These are phyloP conservation scores for Metarhizium guizhouense DNA, from an alignment of 2,329 filamentous ascomycete genomes.

Conservation along the genomic window DNA sequence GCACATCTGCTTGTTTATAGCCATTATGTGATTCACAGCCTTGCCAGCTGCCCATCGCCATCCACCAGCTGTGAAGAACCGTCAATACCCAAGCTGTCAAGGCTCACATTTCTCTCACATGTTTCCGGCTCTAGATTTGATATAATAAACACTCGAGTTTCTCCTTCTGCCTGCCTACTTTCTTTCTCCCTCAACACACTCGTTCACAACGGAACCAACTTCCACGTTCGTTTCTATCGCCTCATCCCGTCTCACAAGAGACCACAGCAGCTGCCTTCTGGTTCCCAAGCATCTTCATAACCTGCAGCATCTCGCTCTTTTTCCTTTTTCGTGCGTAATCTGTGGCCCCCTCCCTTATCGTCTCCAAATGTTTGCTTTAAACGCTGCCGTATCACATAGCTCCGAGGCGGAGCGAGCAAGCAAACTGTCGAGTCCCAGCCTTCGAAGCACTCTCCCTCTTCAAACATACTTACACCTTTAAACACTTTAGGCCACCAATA, in stretches of 20 bases:
- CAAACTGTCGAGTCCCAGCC: background rate
- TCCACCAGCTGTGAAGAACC: background rate
- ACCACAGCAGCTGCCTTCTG: background rate
- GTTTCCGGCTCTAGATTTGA: background rate
- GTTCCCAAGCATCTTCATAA: background rate
- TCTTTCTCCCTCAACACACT: slow-evolving; percentile 1
- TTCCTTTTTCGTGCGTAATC: background rate
- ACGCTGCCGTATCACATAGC: background rate
- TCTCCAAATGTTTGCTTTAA: background rate
- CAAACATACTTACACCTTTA: background rate
- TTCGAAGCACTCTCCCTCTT: background rate
- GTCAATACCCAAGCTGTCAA: background rate
- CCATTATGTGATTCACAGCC: background rate
- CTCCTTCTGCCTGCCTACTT: background rate
- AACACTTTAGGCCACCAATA: background rate
- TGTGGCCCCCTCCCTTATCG: background rate
- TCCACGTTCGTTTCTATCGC: slow-evolving; percentile 4
- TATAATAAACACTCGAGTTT: background rate
- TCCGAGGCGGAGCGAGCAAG: background rate
- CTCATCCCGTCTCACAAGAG: background rate
- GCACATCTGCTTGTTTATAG: background rate
- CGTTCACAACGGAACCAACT: background rate
- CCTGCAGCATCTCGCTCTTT: background rate
- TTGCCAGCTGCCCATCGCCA: background rate
- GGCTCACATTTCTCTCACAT: background rate